A percentile compares a stretch with the other conserved stretches of the same genome.
Evolutionary conservation across 495 filamentous ascomycete genomes (phyloP).

Genomic region (Penicillium ucsense): DNA sequence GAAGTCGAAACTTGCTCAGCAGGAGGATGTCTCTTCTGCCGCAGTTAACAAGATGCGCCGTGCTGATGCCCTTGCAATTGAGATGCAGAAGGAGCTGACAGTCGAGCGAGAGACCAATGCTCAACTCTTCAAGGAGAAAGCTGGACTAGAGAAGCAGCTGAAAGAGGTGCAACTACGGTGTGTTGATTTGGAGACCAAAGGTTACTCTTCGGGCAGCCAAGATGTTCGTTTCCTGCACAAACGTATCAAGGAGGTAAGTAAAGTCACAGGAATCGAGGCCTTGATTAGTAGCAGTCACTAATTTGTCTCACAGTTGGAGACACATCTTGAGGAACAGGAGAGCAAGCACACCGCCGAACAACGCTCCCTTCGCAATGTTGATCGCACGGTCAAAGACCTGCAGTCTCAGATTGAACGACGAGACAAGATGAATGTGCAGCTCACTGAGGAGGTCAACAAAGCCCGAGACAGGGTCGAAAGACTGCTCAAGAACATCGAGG

Average conservation of each 20-base stretch:
- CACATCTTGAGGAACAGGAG: constrained; percentile 81
- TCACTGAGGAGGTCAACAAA: constrained; percentile 72
- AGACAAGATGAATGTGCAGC: constrained; percentile 71
- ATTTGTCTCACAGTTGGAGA: constrained; percentile 61
- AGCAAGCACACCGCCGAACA: constrained; percentile 65
- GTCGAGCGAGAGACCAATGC: constrained; percentile 77
- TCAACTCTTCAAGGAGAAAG: constrained; percentile 86
- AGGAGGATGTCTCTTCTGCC: constrained; percentile 86
- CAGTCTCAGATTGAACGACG: constrained; percentile 86
- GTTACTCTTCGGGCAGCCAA: constrained; percentile 85
- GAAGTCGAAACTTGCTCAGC: constrained; percentile 80
- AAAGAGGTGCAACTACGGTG: constrained; percentile 87
- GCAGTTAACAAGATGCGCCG: constrained; percentile 98
- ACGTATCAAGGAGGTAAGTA: constrained; percentile 84
- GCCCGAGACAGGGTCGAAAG: constrained; percentile 84
- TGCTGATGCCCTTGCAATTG: constrained; percentile 76
- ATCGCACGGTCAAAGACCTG: constrained; percentile 89
- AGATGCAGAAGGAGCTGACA: constrained; percentile 93
- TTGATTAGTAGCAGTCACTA: constrained; percentile 3
- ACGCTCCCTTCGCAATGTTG: constrained; percentile 83
- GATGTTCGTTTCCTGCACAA: constrained; percentile 94
- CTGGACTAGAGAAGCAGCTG: constrained; percentile 75
- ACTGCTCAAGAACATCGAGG: constrained; percentile 81
- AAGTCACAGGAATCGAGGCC: no score
- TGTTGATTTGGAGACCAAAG: constrained; percentile 93